Evolutionary conservation across 2,329 filamentous ascomycete species (phyloP).

Genomic region (Colletotrichum camelliae): DNA sequence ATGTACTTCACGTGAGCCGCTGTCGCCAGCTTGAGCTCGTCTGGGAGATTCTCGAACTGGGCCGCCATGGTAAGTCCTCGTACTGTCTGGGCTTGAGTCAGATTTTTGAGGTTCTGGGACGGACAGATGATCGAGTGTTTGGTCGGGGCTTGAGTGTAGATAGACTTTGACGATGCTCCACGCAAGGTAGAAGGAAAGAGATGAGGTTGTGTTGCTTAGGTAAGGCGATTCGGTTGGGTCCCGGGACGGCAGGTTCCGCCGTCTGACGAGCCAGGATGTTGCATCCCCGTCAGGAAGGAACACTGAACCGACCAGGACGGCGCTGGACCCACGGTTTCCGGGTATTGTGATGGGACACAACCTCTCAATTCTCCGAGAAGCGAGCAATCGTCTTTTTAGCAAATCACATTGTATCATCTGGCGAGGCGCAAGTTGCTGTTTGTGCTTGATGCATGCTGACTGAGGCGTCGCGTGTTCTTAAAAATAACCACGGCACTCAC

Average conservation of each 20-base stretch:
- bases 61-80: conserved; percentile 33
- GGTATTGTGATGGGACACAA: neutral
- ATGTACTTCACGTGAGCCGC: conserved; percentile 87
- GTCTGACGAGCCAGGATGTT: neutral
- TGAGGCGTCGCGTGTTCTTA: neutral
- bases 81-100: neutral
- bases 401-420: neutral
- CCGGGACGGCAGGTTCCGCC: conserved; percentile 10
- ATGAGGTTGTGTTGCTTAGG: conserved; percentile 18
- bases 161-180: neutral
- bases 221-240: neutral
- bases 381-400: neutral
- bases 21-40: conserved; percentile 52
- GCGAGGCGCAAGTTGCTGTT: neutral
- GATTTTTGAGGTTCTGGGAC: neutral
- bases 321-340: neutral
- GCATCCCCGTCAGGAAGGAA: neutral
- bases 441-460: neutral
- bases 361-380: neutral
- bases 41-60: conserved; percentile 37
- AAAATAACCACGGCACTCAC: neutral
- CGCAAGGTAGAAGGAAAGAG: neutral
- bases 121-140: neutral
- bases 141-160: neutral
- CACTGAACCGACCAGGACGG: neutral